Percentiles rank a stretch among this genome's conserved stretches.
phyloP scores from a whole-genome alignment of 164 flowering plant genomes.

The Amborella trichopoda region DNA sequence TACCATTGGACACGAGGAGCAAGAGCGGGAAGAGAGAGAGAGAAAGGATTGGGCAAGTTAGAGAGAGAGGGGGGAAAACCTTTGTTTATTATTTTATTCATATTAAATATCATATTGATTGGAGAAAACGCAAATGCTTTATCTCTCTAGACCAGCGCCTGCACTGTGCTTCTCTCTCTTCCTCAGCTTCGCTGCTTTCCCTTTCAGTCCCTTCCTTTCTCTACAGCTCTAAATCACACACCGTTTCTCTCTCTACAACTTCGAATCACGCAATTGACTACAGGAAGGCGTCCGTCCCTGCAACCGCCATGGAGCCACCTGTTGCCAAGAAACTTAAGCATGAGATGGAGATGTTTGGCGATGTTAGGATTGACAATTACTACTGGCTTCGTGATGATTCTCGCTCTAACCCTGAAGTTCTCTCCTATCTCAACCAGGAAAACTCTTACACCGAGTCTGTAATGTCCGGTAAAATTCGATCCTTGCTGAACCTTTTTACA shows the following conservation, averaged over 20 bases:
- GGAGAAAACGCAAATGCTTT: no score
- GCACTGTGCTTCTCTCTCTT: background rate
- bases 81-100: no score
- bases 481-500: no score
- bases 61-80: no score
- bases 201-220: background rate
- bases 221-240: background rate
- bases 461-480: conserved; percentile 78
- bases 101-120: no score
- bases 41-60: background rate
- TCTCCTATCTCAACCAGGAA: conserved; percentile 50
- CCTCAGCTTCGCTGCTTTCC: background rate
- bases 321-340: conserved; percentile 69
- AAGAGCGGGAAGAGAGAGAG: background rate
- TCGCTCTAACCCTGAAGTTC: conserved; percentile 52
- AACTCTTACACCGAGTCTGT: conserved; percentile 48
- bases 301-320: conserved; percentile 24
- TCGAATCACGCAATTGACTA: no score
- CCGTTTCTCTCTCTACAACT: no score
- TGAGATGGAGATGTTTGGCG: conserved; percentile 82
- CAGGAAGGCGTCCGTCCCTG: no score
- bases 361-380: conserved; percentile 65
- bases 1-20: no score
- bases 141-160: no score
- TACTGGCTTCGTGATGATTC: conserved; percentile 97